Evolutionary conservation across 176 grass and related monocot genomes (phyloP), one percentile per base, ranked within the genome.

Genomic region (Hyparrhenia diplandra): DNA sequence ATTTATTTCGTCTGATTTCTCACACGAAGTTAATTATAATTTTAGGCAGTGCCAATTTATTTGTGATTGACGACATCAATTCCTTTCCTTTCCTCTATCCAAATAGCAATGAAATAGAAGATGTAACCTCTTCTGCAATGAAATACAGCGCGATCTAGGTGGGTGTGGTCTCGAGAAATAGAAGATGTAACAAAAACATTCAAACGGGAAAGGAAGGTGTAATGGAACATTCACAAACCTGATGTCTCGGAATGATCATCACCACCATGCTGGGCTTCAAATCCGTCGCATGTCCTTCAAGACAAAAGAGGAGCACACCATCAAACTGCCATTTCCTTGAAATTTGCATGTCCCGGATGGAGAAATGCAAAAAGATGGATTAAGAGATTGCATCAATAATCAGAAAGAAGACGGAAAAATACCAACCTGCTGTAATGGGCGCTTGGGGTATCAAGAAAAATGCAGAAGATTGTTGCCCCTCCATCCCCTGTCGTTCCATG

Each of bases 401-500:
- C n/a, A n/a, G n/a, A n/a, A n/a, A 67, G 23, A 72, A 51, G 27
- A 74, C 16, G 4, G 32, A 2, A 6, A 30, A 32, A 2, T 11
- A 54, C 35, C 0, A 30, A 89, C 88, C 51, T 82, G 5, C 79
- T 85, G 67, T 89, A 82, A 86, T 89, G 78, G 14, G 74, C 46
- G 11, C 62, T 89, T 8, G 79, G 88, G 18, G 73, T 89, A 40
- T 89, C 79, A 37, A 86, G 88, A n/a, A 59, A 89, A 89, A 82
- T 86, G 83, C 78, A 89, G 29, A 21, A 89, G 88, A 76, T 82
- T 82, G 59, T 89, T 76, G 18, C n/a, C 5, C 79, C 45, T 89
- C 83, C 83, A 89, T 89, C 14, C 24, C 77, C 34, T 60, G 13
- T 12, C 64, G 20, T 60, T 69, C 32, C 28, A 25, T 60, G 25